Evolutionary conservation across 139 green algal species (phyloP).

Genomic region (Ulvella scutata): DNA sequence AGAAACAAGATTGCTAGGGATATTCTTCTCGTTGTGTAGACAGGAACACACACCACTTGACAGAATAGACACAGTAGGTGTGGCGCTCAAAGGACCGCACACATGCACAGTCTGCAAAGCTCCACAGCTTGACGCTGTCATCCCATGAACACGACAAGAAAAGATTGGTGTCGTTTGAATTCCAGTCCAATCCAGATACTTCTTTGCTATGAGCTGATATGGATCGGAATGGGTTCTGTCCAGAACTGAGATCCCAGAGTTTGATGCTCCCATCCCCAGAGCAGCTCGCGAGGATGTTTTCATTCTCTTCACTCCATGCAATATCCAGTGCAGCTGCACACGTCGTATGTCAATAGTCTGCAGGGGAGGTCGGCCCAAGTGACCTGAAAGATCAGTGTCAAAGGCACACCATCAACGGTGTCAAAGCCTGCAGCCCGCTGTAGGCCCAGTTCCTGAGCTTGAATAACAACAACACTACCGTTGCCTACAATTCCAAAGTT

Average conservation of each 20-base stretch:
- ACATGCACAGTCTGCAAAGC: slow-evolving; percentile 25
- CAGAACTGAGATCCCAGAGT: slow-evolving; percentile 67
- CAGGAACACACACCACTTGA: slow-evolving; percentile 43
- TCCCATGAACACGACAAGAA: slow-evolving; percentile 90
- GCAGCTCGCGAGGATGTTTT: slow-evolving; percentile 81
- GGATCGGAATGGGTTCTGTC: slow-evolving; percentile 19
- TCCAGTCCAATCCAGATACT: slow-evolving; percentile 77
- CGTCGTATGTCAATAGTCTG: too few relatives aligned
- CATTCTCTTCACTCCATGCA: slow-evolving; percentile 88
- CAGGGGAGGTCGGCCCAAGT: too few relatives aligned
- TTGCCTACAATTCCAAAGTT: slow-evolving; percentile 99
- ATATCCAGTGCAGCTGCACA: slow-evolving; percentile 43
- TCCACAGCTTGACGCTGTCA: slow-evolving; percentile 91
- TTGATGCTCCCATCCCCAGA: slow-evolving; percentile 89
- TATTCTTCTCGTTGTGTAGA: background rate
- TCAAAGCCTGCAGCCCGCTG: slow-evolving; percentile 70
- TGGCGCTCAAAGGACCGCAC: slow-evolving; percentile 71
- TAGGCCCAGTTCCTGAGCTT: slow-evolving; percentile 58
- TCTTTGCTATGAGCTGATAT: slow-evolving; percentile 3
- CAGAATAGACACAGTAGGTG: slow-evolving; percentile 95
- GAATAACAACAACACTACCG: slow-evolving; percentile 25
- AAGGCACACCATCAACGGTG: slow-evolving; percentile 86
- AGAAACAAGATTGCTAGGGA: too few relatives aligned
- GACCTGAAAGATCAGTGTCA: background rate
- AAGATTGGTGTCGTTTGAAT: slow-evolving; percentile 58